phyloP scores from a whole-genome alignment of 164 flowering plant genomes.

The Aristolochia californica region DNA sequence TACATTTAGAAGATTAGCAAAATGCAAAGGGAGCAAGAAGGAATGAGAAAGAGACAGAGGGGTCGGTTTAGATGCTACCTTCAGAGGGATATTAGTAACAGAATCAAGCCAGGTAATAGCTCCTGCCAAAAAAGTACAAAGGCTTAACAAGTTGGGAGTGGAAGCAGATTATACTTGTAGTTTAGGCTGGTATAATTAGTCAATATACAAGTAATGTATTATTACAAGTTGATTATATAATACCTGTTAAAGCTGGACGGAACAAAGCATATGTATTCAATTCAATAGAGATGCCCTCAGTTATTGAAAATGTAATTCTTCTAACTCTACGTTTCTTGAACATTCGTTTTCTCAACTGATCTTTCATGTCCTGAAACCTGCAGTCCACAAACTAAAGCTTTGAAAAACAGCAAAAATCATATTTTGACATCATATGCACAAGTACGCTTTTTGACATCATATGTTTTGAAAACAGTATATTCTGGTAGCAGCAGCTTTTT shows the following conservation, averaged over 20 bases:
- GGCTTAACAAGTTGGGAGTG: not conserved
- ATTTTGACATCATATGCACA: no score
- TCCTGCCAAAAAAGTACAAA: constrained; percentile 30
- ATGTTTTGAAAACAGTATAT: no score
- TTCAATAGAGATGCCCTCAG: constrained; percentile 62
- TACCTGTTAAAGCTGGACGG: constrained; percentile 86
- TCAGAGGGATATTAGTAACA: constrained; percentile 69
- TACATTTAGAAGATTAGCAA: no score
- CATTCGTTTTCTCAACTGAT: constrained; percentile 76
- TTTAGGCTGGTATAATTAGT: no score
- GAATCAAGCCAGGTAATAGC: constrained; percentile 87
- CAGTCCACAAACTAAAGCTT: constrained; percentile 7
- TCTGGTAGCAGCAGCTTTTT: no score
- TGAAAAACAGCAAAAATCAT: no score
- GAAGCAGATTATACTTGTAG: no score
- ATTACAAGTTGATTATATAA: not conserved
- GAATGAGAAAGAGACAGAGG: not conserved
- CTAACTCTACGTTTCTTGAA: constrained; percentile 69
- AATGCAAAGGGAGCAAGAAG: not conserved
- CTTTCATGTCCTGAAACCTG: constrained; percentile 79
- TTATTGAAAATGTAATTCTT: constrained; percentile 52
- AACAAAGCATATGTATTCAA: constrained; percentile 85
- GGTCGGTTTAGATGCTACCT: constrained; percentile 38
- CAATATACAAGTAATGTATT: no score
- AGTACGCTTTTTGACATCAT: no score